A percentile compares a stretch with the other conserved stretches of the same genome.
Conservation (phyloP, 768 basidiomycete species). For the Rhodotorula graminis region DNA sequence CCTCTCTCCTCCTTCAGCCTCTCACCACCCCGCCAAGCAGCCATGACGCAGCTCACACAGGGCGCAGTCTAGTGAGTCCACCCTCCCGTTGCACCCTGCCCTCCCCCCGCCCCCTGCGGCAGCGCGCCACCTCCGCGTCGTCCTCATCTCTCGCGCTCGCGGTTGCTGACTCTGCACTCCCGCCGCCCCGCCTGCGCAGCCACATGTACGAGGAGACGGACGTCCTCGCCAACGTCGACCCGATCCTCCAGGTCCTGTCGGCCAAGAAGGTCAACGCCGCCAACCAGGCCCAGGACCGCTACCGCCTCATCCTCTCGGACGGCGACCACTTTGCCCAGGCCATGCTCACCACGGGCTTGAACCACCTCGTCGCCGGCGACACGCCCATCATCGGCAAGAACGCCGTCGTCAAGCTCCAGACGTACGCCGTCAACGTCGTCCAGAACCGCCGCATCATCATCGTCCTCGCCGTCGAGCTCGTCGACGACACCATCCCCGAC, state of each 20-base stretch:
- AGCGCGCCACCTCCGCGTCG: neutral
- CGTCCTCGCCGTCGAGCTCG: conserved; percentile 61
- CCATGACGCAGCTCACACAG: conserved; percentile 1
- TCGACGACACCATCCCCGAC: conserved; percentile 53
- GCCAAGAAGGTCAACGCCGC: conserved; percentile 65
- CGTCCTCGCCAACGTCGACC: conserved; percentile 38
- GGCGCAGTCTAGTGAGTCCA: conserved; percentile 12
- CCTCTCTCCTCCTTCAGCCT: neutral
- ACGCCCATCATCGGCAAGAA: conserved; percentile 61
- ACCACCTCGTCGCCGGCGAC: conserved; percentile 58
- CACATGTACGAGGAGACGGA: conserved; percentile 20
- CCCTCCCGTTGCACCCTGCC: neutral
- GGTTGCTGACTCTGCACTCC: neutral
- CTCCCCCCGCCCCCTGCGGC: neutral
- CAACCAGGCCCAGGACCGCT: conserved; percentile 47
- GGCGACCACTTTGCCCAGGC: conserved; percentile 79
- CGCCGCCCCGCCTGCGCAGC: conserved; percentile 1
- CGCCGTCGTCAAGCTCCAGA: conserved; percentile 64
- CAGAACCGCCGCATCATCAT: conserved; percentile 82
- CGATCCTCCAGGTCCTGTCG: conserved; percentile 71
- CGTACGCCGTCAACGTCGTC: conserved; percentile 74
- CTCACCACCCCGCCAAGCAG: neutral
- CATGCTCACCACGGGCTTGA: conserved; percentile 91
- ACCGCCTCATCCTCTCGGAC: conserved; percentile 76
- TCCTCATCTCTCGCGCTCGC: neutral